A percentile compares a stretch with the other conserved stretches of the same genome.
phyloP scores from a whole-genome alignment of 768 basidiomycete species.

The Leccinellum luteum region DNA sequence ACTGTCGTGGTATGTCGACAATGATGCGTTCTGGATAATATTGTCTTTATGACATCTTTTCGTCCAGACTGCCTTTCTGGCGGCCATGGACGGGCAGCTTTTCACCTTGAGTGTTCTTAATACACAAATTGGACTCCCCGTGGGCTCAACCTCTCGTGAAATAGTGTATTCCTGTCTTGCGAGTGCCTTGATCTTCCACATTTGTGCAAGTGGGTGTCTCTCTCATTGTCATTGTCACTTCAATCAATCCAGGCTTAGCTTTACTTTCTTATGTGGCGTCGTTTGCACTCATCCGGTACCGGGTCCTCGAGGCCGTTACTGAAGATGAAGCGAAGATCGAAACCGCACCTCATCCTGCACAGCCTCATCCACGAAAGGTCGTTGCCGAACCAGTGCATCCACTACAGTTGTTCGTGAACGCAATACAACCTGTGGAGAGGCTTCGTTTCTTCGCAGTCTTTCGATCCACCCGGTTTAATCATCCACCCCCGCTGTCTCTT shows the following conservation, averaged over 20 bases:
- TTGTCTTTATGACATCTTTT: not conserved
- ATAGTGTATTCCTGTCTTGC: slow-evolving; percentile 29
- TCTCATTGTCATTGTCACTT: not conserved
- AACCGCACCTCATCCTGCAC: slow-evolving; percentile 6
- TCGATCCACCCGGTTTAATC: not conserved
- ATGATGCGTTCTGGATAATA: not conserved
- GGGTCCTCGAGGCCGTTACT: slow-evolving; percentile 14
- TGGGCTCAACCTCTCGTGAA: slow-evolving; percentile 13
- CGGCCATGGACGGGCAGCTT: slow-evolving; percentile 26
- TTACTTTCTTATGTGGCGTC: slow-evolving; percentile 29
- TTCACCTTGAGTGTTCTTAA: slow-evolving; percentile 26
- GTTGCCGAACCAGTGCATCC: slow-evolving; percentile 17
- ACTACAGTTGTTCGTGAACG: not conserved
- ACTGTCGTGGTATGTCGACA: slow-evolving; percentile 26
- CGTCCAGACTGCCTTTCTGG: slow-evolving; percentile 29
- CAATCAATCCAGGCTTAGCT: slow-evolving; percentile 11
- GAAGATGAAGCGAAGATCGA: slow-evolving; percentile 19
- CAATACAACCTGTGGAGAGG: not conserved
- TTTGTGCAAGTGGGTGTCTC: slow-evolving; percentile 26
- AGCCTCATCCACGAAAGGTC: slow-evolving; percentile 11
- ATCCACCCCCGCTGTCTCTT: slow-evolving; percentile 18
- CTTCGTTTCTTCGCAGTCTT: not conserved
- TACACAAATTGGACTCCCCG: slow-evolving; percentile 15
- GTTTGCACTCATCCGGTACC: slow-evolving; percentile 29
- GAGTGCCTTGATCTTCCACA: slow-evolving; percentile 31